Conservation (phyloP, 2,329 filamentous ascomycete species). For the Alternaria longipes region DNA sequence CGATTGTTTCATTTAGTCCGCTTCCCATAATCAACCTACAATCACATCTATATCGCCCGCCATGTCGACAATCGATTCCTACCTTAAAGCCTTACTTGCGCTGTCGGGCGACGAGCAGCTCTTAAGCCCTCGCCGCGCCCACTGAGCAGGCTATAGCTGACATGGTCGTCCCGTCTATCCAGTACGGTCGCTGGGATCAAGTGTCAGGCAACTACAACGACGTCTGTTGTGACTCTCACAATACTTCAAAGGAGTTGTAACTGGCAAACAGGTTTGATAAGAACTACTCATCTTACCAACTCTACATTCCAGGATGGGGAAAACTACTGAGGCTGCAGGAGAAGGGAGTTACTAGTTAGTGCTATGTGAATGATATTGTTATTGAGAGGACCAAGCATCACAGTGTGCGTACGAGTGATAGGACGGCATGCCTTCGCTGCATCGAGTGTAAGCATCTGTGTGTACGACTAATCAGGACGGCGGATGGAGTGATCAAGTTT, state of each 20-base stretch:
- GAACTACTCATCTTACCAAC: too few species aligned
- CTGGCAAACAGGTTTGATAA: too few species aligned
- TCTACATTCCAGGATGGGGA: too few species aligned
- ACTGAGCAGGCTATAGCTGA: background rate
- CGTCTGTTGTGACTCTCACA: too few species aligned
- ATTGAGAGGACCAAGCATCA: background rate
- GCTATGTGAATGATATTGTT: background rate
- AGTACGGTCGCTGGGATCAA: too few species aligned
- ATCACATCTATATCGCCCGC: background rate
- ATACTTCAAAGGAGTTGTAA: background rate
- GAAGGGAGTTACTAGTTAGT: background rate
- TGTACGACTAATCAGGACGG: too few species aligned
- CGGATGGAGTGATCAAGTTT: background rate
- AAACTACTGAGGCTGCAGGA: background rate
- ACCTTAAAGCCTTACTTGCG: conserved; percentile 3
- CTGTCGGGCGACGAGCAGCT: conserved; percentile 2
- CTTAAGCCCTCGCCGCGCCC: background rate
- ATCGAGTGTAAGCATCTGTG: background rate
- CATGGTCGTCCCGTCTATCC: background rate
- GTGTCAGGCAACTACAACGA: too few species aligned
- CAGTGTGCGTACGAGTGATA: background rate
- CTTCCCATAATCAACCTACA: background rate
- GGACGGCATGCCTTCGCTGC: background rate
- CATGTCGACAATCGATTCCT: background rate
- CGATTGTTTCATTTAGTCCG: background rate